Base-by-base conservation (phyloP, 495 filamentous ascomycete species). In the Bathelium albidoporum region DNA sequence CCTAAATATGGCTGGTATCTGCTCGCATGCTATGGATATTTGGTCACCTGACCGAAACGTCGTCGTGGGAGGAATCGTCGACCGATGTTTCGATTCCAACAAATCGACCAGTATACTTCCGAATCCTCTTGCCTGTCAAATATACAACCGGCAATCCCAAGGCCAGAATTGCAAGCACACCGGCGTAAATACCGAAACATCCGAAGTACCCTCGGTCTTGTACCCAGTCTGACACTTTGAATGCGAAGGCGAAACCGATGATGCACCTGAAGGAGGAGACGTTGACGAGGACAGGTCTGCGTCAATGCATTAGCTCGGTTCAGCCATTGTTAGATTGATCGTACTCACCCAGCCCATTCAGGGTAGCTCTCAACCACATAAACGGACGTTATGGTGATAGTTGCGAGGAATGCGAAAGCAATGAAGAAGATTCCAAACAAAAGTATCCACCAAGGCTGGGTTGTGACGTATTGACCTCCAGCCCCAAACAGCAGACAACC, bases 351-450 rank as follows among this genome's bases (percentile, higher is more conserved):
- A 14, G 68, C 70, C 68, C 70, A 72, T 65, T 65, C 65, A 41
- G 68, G 68, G 43, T 72, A 72, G 63, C 68, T 70, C 64, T 72
- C 65, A 11, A 70, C 68, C 24, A 66, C 59, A 64, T 64, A 72
- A 36, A 72, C 70, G 61, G 64, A 65, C 20, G 66, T 52, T 53
- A 67, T 65, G 12, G 68, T 69, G 49, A 66, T 66, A 14, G 63
- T 39, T 32, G 58, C 61, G 11, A 72, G 62, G 41, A 68, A 67
- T 32, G 32, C 60, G 59, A 67, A 70, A 41, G 66, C 62, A 26
- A 52, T 60, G 44, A 72, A 62, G 36, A 70, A 32, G 1, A 64
- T 53, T 2, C 59, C 14, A 58, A 66, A 59, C 62, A 72, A 65
- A 55, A 55, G 24, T 55, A 55, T 55, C 9, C 26, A 28, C 49